These are phyloP conservation scores for Xylaria telfairii DNA, from an alignment of 495 filamentous ascomycete species.

Conservation along the genomic window DNA sequence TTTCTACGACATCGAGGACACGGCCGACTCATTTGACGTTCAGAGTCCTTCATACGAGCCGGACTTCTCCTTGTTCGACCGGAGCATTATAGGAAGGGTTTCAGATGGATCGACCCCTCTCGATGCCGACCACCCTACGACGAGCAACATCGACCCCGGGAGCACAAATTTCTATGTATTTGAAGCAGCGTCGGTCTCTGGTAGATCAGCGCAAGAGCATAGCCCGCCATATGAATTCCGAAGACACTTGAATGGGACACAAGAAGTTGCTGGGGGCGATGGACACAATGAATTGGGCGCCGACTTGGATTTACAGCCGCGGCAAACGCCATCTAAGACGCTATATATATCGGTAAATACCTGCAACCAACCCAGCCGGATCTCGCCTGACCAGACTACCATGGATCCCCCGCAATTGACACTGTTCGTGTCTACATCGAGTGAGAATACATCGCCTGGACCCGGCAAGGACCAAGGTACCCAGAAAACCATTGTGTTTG, in stretches of 20 bases:
- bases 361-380: conserved; percentile 72
- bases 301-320: conserved; percentile 31
- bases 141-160: conserved; percentile 63
- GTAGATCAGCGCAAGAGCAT: conserved; percentile 27
- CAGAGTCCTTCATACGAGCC: conserved; percentile 55
- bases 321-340: conserved; percentile 47
- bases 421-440: conserved; percentile 74
- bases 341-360: conserved; percentile 83
- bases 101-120: conserved; percentile 54
- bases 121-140: conserved; percentile 66
- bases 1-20: conserved; percentile 37
- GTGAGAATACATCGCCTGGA: conserved; percentile 70
- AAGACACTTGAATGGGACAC: conserved; percentile 30
- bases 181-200: conserved; percentile 32
- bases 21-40: conserved; percentile 32
- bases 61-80: conserved; percentile 63
- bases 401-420: conserved; percentile 70
- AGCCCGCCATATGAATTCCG: conserved; percentile 28
- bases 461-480: conserved; percentile 57
- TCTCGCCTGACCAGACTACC: conserved; percentile 42
- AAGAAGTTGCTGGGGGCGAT: conserved; percentile 22
- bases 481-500: conserved; percentile 47
- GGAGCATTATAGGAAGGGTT: conserved; percentile 68
- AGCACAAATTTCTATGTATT: conserved; percentile 51
- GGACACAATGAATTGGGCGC: conserved; percentile 12